Base-by-base conservation (phyloP, 2,329 filamentous ascomycete genomes). In the Cercospora zeina region DNA sequence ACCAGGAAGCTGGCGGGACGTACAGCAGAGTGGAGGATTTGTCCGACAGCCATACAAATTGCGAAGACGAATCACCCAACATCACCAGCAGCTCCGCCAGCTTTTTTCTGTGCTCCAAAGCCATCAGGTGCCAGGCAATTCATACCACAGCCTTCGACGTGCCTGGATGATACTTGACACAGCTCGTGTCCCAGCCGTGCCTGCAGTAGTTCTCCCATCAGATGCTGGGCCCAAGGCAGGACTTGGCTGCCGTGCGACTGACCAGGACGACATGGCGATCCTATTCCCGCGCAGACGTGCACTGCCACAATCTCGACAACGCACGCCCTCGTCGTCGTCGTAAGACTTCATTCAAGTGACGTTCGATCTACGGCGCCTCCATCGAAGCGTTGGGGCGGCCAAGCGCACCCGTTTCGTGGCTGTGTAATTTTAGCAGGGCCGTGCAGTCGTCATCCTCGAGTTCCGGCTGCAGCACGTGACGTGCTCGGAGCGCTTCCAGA, bases 311-410 rank as follows among this genome's bases (percentile, higher is more conserved):
- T 24, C 39, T 21, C 13, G 39, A 45, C 39, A 16, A 45, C 39
- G 39, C 39, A 19, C 13, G 19, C 39, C 24, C 24, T 27, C 24
- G 24, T 3, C 6, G 24, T 27, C 24, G 3, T 27, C 24, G 24
- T 27, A 27, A 10, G 3, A 21, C 39, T 19, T 11, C 39, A 14
- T 45, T 24, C 19, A 21, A 11, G 21, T 45, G 39, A 45, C 39
- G 39, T 45, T 14, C 16, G 21, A 45, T 11, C 39, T 45, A 21
- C 39, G 13, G 7, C 10, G 16, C 21, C 6, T 13, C 39, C 16
- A 16, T 45, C 39, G 50, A 62, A 62, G 55, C 55, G 60, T 62
- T 62, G 60, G 58, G 60, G 16, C 39, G 47, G 39, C 45, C 27
- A 58, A 34, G 42, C 45, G 19, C 30, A 13, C 39, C 31, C 42